These are phyloP conservation scores for Smallanthus sonchifolius DNA, from an alignment of 129 eudicot species.

Conservation along the genomic window DNA sequence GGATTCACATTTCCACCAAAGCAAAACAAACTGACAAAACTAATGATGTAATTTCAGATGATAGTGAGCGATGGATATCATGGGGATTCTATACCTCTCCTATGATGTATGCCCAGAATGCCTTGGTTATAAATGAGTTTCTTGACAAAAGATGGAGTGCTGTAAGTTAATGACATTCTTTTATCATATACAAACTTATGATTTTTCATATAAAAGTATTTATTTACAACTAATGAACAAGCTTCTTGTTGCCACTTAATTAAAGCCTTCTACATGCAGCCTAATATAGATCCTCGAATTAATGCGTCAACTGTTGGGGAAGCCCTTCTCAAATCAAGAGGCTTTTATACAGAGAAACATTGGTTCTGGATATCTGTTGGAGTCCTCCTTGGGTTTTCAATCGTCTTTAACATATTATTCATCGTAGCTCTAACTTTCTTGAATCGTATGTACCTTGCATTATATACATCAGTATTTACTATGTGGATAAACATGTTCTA, in stretches of 20 bases:
- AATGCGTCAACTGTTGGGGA: conserved; percentile 5
- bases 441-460: background rate
- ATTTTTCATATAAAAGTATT: background rate
- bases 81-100: conserved; percentile 17
- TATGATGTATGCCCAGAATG: conserved; percentile 16
- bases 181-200: background rate
- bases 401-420: conserved; percentile 5
- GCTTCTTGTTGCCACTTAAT: background rate
- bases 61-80: conserved; percentile 2
- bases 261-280: background rate
- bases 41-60: conserved; percentile 1
- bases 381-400: conserved; percentile 8
- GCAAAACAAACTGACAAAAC: background rate
- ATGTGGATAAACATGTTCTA: background rate
- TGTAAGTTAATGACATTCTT: background rate
- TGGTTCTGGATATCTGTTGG: conserved; percentile 12
- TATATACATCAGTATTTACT: background rate
- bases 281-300: background rate
- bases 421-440: background rate
- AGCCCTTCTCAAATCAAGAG: conserved; percentile 9
- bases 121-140: conserved; percentile 13
- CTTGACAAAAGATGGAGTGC: conserved; percentile 14
- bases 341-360: background rate
- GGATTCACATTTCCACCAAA: too few species aligned
- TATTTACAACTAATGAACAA: background rate